phyloP scores from a whole-genome alignment of 257 asterid genomes.

The Primulina huaijiensis region DNA sequence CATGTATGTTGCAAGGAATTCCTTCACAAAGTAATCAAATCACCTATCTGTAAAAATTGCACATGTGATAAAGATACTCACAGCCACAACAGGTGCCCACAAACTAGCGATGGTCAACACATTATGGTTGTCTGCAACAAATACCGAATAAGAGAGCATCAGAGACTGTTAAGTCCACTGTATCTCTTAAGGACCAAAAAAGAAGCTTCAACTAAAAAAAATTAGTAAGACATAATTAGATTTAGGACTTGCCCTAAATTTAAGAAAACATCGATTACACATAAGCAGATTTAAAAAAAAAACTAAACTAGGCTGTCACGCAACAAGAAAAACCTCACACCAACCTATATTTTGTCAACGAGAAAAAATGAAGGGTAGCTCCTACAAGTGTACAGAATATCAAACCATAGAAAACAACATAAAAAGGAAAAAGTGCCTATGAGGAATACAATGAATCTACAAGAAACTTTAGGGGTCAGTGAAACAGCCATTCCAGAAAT shows the following conservation, averaged over 20 bases:
- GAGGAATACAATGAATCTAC: neutral
- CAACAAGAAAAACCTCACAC: neutral
- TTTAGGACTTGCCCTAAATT: too few species aligned
- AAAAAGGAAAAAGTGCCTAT: too few species aligned
- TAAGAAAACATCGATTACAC: neutral
- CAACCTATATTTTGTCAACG: neutral
- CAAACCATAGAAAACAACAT: neutral
- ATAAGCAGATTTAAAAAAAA: neutral
- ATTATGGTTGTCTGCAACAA: conserved; percentile 71
- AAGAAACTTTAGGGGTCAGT: neutral
- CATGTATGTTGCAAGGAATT: conserved; percentile 1
- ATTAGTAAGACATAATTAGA: too few species aligned
- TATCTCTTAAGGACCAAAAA: neutral
- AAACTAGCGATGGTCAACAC: conserved; percentile 69
- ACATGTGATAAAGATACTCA: conserved; percentile 44
- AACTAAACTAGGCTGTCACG: neutral
- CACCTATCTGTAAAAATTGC: conserved; percentile 3
- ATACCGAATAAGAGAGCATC: conserved; percentile 29
- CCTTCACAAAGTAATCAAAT: conserved; percentile 2
- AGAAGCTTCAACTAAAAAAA: neutral
- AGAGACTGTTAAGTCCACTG: neutral
- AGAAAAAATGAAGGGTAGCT: neutral
- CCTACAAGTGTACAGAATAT: neutral
- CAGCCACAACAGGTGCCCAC: conserved; percentile 98
- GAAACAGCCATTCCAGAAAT: neutral